Percentiles rank a stretch among this genome's conserved stretches.
phyloP scores from a whole-genome alignment of 768 basidiomycete genomes.

The Pleurotus djamor region DNA sequence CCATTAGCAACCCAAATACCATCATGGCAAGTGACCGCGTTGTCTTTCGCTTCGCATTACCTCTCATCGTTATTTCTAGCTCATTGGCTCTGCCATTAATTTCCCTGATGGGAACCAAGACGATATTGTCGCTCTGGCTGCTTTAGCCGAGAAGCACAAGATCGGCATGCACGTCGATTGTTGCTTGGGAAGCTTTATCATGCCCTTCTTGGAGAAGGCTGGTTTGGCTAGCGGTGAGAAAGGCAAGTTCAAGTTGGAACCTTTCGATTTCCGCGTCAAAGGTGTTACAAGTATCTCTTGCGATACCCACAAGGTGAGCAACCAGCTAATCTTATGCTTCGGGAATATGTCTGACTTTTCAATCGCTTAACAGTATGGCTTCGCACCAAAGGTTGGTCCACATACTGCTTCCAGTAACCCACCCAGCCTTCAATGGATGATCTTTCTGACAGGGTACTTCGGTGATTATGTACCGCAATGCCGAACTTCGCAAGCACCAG shows the following conservation, averaged over 20 bases:
- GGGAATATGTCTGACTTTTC: conserved; percentile 7
- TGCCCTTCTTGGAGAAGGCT: conserved; percentile 86
- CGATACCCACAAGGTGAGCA: conserved; percentile 86
- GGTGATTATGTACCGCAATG: conserved; percentile 90
- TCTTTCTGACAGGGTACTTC: conserved; percentile 65
- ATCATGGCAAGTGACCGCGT: conserved; percentile 62
- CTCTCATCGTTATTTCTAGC: conserved; percentile 31
- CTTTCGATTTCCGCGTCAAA: conserved; percentile 87
- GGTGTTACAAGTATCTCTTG: conserved; percentile 96
- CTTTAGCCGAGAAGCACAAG: conserved; percentile 69
- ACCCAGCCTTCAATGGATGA: too few species aligned
- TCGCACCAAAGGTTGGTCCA: conserved; percentile 60
- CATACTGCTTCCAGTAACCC: too few species aligned
- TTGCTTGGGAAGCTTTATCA: conserved; percentile 90
- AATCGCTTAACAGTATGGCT: conserved; percentile 71
- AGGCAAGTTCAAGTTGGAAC: conserved; percentile 55
- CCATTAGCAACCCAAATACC: conserved; percentile 75
- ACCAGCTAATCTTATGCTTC: not conserved
- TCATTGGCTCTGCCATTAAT: conserved; percentile 85
- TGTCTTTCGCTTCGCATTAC: not conserved
- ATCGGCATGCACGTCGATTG: conserved; percentile 94
- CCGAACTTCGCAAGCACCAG: conserved; percentile 75
- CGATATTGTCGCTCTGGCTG: conserved; percentile 76
- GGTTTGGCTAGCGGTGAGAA: conserved; percentile 62
- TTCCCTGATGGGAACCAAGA: conserved; percentile 88